phyloP scores from a whole-genome alignment of 345 rosid genomes.

The Eucalyptus tenuipes region DNA sequence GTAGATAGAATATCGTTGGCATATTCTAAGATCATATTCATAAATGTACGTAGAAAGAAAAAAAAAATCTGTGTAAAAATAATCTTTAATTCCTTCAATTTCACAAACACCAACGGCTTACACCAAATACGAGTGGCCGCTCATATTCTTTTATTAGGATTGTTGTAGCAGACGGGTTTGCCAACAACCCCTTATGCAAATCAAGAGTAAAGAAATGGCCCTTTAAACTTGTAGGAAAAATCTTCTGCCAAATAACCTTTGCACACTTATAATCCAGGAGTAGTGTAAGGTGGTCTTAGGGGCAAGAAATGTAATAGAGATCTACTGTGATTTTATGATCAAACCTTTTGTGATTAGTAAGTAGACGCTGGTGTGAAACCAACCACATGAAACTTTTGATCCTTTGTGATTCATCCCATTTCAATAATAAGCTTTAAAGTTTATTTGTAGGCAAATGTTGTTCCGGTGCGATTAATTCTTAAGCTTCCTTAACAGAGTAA shows the following conservation, averaged over 20 bases:
- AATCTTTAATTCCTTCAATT: neutral
- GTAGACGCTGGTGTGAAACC: neutral
- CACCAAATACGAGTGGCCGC: neutral
- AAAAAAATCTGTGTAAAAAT: neutral
- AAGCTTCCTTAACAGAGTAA: neutral
- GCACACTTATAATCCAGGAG: neutral
- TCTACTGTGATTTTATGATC: neutral
- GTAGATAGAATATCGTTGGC: neutral
- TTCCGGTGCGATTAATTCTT: neutral
- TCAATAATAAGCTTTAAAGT: neutral
- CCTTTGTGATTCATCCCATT: neutral
- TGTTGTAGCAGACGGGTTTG: neutral
- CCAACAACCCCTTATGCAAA: neutral
- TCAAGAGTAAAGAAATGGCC: neutral
- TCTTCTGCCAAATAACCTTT: neutral
- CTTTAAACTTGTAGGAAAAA: neutral
- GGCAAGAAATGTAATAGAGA: neutral
- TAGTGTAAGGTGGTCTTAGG: neutral
- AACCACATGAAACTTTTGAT: neutral
- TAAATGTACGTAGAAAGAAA: neutral
- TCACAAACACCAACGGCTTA: neutral
- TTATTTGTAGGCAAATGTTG: neutral
- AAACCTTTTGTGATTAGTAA: neutral
- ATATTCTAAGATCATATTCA: neutral
- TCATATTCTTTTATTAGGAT: neutral